Evolutionary conservation across 2,329 filamentous ascomycete genomes (phyloP).

Genomic region (Beauveria caledonica): DNA sequence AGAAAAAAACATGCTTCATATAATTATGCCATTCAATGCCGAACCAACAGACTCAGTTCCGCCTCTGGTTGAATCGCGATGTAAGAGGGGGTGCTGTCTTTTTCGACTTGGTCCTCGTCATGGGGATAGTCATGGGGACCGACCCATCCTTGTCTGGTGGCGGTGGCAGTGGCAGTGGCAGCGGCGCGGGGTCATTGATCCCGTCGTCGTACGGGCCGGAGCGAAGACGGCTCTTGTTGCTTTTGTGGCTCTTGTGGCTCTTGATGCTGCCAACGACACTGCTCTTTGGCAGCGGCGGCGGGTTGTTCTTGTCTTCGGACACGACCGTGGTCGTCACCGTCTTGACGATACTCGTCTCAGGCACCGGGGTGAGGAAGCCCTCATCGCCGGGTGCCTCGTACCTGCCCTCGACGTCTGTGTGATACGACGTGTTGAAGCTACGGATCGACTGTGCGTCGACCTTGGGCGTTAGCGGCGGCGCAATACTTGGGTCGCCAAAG

Average conservation of each 20-base stretch:
- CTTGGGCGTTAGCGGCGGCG: neutral
- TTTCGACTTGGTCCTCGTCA: neutral
- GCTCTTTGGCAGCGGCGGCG: neutral
- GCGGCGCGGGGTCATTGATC: neutral
- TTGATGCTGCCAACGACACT: neutral
- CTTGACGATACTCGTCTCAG: slow-evolving; percentile 7
- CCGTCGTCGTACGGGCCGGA: neutral
- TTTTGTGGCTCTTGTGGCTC: neutral
- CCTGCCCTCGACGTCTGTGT: slow-evolving; percentile 1
- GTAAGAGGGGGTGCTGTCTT: neutral
- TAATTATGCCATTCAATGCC: neutral
- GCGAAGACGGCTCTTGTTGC: neutral
- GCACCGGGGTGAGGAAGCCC: neutral
- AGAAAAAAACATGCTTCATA: too few relatives aligned
- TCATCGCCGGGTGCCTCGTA: slow-evolving; percentile 3
- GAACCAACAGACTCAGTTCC: neutral
- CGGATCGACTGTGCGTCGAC: neutral
- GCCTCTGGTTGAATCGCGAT: neutral
- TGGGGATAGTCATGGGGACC: neutral
- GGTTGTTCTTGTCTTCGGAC: neutral
- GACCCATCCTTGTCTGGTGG: neutral
- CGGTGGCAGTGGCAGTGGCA: neutral
- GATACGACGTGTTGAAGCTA: neutral
- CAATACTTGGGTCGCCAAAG: too few relatives aligned
- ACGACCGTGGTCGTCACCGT: slow-evolving; percentile 6